These are phyloP conservation scores for Oryza coarctata DNA, from an alignment of 176 grass and related monocot species.

Conservation along the genomic window DNA sequence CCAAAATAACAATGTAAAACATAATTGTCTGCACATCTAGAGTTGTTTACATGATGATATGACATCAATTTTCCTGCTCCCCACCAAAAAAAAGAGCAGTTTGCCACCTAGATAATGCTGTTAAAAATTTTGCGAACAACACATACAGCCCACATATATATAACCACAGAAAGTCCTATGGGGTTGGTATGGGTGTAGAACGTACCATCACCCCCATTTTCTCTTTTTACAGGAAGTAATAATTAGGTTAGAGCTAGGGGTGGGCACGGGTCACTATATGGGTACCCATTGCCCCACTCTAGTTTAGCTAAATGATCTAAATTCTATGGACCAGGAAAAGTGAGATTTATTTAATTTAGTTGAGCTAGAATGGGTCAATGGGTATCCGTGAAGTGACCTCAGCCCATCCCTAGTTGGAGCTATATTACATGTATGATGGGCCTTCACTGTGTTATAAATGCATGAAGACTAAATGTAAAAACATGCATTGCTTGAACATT, in stretches of 20 bases:
- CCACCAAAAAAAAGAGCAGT: no score
- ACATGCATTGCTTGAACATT: conserved; percentile 5
- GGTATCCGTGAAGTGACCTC: neutral
- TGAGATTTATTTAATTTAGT: neutral
- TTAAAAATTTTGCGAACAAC: neutral
- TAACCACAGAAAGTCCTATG: no score
- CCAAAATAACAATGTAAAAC: neutral
- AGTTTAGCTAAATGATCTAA: neutral
- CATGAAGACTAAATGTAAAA: neutral
- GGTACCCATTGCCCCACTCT: neutral
- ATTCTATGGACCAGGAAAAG: neutral
- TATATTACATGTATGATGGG: neutral
- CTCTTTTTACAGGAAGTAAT: neutral
- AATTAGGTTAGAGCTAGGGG: no score
- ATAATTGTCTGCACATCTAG: neutral
- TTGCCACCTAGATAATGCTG: neutral
- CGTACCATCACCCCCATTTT: neutral
- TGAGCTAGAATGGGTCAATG: neutral
- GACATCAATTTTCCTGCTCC: neutral
- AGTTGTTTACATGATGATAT: neutral
- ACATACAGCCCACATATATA: neutral
- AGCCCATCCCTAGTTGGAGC: neutral
- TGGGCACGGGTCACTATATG: neutral
- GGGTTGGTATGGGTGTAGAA: neutral
- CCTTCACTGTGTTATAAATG: neutral